Evolutionary conservation across 495 filamentous ascomycete species (phyloP), one percentile per base, ranked within the genome.

Genomic region (Pseudevernia furfuracea): DNA sequence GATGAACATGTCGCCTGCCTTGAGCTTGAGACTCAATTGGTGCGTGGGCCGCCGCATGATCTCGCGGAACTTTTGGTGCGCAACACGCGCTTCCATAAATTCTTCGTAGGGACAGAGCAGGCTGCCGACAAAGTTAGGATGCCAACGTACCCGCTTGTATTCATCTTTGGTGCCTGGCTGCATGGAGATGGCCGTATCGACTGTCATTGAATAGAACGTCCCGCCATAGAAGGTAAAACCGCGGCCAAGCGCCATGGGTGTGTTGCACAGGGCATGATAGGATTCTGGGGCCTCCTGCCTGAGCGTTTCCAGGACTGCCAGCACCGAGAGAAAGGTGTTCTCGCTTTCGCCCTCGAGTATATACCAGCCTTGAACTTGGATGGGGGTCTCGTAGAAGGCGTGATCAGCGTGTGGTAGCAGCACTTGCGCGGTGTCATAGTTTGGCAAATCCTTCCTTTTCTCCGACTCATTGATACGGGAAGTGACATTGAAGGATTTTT

Each of bases 351-450:
- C 60, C 32, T 62, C 60, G 8, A 62, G 32, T 4, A 46, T 46
- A 9, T 62, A 62, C 21, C n/a, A 62, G 3, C 60, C 60, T 62
- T 62, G 60, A 36, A 62, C 49, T 32, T 62, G 60, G 21, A 55
- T 62, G 25, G 60, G 60, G 11, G 36, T 52, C 14, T 53, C 34
- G 30, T 62, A 62, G 46, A 37, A 39, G 12, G 60, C 44, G 46
- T 62, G 60, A 15, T 62, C 60, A 28, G 39, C 4, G 46, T 62
- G 60, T 4, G 60, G 60, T 9, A 62, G 60, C 15, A 62, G 60
- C 6, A 62, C 14, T 36, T 55, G 43, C 11, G 39, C 12, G 3
- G 60, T 62, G 44, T 62, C 25, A 28, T 62, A 62, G 30, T 62
- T 62, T 32, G 46, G 46, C 21, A 62, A n/a, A n/a, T n/a, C n/a